Conservation (phyloP, 768 basidiomycete species). For the Russula compacta region DNA sequence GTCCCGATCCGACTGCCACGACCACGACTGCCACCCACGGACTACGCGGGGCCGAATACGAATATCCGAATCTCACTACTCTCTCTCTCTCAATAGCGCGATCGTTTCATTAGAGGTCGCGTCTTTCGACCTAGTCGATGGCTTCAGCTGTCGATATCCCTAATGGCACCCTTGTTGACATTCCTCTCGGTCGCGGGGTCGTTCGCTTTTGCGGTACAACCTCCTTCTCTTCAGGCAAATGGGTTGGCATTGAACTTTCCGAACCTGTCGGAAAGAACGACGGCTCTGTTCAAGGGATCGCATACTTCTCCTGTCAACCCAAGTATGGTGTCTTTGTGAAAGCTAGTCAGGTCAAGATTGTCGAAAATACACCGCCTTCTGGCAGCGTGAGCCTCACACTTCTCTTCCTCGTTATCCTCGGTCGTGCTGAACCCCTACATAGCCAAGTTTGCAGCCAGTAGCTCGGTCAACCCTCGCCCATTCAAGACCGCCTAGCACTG, state of each 20-base stretch:
- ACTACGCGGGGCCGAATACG: too few species aligned
- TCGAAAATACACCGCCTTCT: conserved; percentile 20
- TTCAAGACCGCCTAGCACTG: conserved; percentile 11
- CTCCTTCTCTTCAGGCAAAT: conserved; percentile 79
- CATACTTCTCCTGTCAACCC: conserved; percentile 75
- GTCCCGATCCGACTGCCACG: background rate
- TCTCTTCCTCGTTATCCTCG: background rate
- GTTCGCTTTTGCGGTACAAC: conserved; percentile 84
- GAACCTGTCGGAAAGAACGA: conserved; percentile 92
- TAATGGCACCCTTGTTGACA: conserved; percentile 69
- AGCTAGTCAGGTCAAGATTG: conserved; percentile 68
- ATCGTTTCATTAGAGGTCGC: too few species aligned
- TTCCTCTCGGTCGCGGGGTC: conserved; percentile 71
- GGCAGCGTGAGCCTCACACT: background rate
- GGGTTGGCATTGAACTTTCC: conserved; percentile 88
- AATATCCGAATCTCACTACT: too few species aligned
- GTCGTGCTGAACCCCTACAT: background rate
- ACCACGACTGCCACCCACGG: background rate
- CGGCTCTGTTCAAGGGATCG: conserved; percentile 68
- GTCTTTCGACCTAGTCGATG: background rate
- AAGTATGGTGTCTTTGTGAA: conserved; percentile 85
- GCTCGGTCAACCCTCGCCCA: conserved; percentile 3
- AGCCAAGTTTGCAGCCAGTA: conserved; percentile 5
- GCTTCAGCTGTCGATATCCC: conserved; percentile 33
- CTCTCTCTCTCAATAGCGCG: too few species aligned